Conservation (phyloP, 2,329 filamentous ascomycete genomes). For the Furcasterigmium sp. region DNA sequence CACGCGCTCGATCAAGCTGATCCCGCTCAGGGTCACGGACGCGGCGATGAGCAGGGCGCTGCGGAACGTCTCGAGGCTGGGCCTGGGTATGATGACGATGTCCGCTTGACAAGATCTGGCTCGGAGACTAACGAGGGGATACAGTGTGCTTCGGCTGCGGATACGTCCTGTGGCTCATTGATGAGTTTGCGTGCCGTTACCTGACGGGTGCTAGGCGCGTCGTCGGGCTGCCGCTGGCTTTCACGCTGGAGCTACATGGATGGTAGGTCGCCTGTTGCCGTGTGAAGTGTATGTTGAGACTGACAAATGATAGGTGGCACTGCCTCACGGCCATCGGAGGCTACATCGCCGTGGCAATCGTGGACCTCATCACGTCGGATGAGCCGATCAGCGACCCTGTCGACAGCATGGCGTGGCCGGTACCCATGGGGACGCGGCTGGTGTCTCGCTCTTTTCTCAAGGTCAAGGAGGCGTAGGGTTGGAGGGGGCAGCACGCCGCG, state of each 20-base stretch:
- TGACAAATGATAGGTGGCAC: conserved; percentile 29
- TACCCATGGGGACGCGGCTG: conserved; percentile 16
- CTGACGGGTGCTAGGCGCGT: conserved; percentile 19
- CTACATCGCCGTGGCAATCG: conserved; percentile 29
- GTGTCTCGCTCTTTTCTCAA: no score
- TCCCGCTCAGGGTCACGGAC: conserved; percentile 24
- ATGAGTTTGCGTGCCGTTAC: conserved; percentile 24
- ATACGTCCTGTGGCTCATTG: conserved; percentile 32
- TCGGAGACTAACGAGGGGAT: conserved; percentile 12
- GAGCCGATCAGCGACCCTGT: conserved; percentile 23
- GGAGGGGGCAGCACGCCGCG: no score
- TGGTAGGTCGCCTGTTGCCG: conserved; percentile 22
- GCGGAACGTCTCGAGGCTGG: conserved; percentile 6
- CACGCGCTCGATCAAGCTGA: conserved; percentile 20
- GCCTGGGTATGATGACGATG: conserved; percentile 7
- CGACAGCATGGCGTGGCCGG: conserved; percentile 26
- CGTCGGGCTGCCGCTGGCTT: conserved; percentile 29
- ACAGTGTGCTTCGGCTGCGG: conserved; percentile 28
- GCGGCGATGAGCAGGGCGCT: conserved; percentile 12
- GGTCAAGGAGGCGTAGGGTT: no score
- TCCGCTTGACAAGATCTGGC: no score
- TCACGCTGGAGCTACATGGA: conserved; percentile 33
- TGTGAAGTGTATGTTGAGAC: no score
- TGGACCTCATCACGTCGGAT: conserved; percentile 28
- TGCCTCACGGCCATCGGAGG: conserved; percentile 34